Base-by-base conservation (phyloP, 139 green algal genomes). In the Chlorella sp. region DNA sequence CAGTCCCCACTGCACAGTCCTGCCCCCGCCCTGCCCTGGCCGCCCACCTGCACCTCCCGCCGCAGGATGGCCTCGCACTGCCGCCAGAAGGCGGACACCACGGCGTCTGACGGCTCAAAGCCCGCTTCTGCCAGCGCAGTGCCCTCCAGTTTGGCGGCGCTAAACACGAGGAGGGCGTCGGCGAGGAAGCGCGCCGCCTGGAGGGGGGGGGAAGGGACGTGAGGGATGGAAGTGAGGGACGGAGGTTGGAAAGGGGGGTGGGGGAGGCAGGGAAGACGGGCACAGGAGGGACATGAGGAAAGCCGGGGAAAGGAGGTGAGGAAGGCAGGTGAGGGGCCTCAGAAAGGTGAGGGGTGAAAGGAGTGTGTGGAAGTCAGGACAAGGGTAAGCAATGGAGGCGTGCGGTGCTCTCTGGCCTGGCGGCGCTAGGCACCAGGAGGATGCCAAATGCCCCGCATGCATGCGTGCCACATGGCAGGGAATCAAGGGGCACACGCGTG, bases 141-240 rank as follows among this genome's bases (percentile, higher is more conserved):
- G 36, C 82, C 87, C 69, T 64, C 75, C 39, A 86, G 30, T 36
- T 84, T 91, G 42, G 61, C n/a, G 61, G 42, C 71, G 69, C 66
- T 86, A 68, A 92, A 91, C 30, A 91, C 64, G 3, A 75, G 28
- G 36, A 89, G 66, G 32, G 88, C 14, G 60, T 92, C 90, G 40
- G 64, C 79, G 78, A 89, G 60, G 24, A 57, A 32, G 30, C n/a
- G 36, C 0, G 69, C 57, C 73, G 34, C 75, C 86, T 89, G 86
- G 34, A 37, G 32, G 42, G 18, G 14, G 9, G 53, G 71, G 11
- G 12, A 22, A 14, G 64, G 22, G 26, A 28, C 14, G 30, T n/a
- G 30, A 3, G 4, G 48, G 48, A 3, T 9, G 28, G 16, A 14
- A 26, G 30, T 64, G 57, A 26, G 37, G 61, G 34, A 30, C 7